phyloP scores from a whole-genome alignment of 805 yeast genomes.

The Scheffersomyces spartinae region DNA sequence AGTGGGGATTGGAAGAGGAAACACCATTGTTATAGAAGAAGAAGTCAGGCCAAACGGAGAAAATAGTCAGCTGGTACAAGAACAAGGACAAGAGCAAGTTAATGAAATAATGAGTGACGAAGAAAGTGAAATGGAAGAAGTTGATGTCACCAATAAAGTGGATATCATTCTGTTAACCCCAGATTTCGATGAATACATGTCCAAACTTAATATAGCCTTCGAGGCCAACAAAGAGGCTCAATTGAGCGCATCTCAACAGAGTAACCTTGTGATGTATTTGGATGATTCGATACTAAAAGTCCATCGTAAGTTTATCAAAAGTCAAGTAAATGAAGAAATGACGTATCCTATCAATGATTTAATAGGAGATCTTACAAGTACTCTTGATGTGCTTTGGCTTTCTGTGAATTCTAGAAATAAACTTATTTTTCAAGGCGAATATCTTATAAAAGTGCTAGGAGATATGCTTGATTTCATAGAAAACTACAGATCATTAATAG shows the following conservation, averaged over 20 bases:
- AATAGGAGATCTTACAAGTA: constrained; percentile 12
- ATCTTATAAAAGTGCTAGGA: constrained; percentile 20
- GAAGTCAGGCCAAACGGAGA: too few relatives aligned
- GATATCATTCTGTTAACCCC: not conserved
- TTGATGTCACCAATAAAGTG: not conserved
- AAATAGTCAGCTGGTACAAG: constrained; percentile 1
- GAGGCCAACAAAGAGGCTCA: constrained; percentile 1
- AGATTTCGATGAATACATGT: constrained; percentile 5
- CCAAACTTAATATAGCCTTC: too few relatives aligned
- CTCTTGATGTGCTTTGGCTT: constrained; percentile 21
- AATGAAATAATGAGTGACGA: constrained; percentile 1
- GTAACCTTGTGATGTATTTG: constrained; percentile 21
- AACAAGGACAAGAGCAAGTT: constrained; percentile 1
- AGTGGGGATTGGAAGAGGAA: too few relatives aligned
- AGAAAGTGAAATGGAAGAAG: not conserved
- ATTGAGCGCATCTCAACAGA: constrained; percentile 18
- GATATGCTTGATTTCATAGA: constrained; percentile 28
- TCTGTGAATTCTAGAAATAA: constrained; percentile 13
- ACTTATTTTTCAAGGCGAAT: constrained; percentile 25
- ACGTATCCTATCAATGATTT: constrained; percentile 15
- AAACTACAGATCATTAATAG: constrained; percentile 3
- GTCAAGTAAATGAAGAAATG: constrained; percentile 17
- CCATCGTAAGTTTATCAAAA: constrained; percentile 24
- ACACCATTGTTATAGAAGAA: too few relatives aligned
- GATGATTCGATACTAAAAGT: constrained; percentile 23